Evolutionary conservation across 2,329 filamentous ascomycete species (phyloP).

Genomic region (Pseudopithomyces maydicus): DNA sequence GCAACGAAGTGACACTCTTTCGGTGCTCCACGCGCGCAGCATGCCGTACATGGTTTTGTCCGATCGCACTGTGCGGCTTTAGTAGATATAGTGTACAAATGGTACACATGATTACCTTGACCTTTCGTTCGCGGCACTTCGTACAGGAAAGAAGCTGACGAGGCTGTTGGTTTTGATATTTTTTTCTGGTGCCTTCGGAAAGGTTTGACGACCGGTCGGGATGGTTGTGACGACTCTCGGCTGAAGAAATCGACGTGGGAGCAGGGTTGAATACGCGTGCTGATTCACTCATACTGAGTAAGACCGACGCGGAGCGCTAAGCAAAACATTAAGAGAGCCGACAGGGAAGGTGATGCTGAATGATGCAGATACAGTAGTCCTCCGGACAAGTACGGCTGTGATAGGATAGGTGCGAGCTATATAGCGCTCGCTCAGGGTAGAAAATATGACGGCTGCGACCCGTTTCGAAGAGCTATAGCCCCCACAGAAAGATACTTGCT

Average conservation of each 20-base stretch:
- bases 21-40: conserved; percentile 53
- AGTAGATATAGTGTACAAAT: not conserved
- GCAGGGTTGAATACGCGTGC: conserved; percentile 31
- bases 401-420: conserved; percentile 13
- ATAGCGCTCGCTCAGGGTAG: conserved; percentile 12
- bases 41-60: conserved; percentile 56
- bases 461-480: conserved; percentile 4
- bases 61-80: conserved; percentile 50
- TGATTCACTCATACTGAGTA: conserved; percentile 21
- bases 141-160: conserved; percentile 55
- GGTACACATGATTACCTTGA: conserved; percentile 45
- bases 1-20: conserved; percentile 55
- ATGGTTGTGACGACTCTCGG: conserved; percentile 16
- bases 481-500: conserved; percentile 4
- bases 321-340: conserved; percentile 24
- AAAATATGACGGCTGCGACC: not conserved
- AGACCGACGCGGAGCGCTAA: conserved; percentile 18
- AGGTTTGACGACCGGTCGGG: conserved; percentile 13
- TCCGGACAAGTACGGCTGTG: conserved; percentile 23
- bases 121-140: conserved; percentile 55
- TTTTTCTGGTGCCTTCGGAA: conserved; percentile 30
- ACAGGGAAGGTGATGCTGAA: conserved; percentile 13
- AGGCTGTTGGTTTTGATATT: conserved; percentile 47
- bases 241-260: conserved; percentile 20
- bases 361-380: conserved; percentile 11